A percentile compares a stretch with the other conserved stretches of the same genome.
Evolutionary conservation across 2,329 filamentous ascomycete genomes (phyloP).

Genomic region (Cercospora berteroae): DNA sequence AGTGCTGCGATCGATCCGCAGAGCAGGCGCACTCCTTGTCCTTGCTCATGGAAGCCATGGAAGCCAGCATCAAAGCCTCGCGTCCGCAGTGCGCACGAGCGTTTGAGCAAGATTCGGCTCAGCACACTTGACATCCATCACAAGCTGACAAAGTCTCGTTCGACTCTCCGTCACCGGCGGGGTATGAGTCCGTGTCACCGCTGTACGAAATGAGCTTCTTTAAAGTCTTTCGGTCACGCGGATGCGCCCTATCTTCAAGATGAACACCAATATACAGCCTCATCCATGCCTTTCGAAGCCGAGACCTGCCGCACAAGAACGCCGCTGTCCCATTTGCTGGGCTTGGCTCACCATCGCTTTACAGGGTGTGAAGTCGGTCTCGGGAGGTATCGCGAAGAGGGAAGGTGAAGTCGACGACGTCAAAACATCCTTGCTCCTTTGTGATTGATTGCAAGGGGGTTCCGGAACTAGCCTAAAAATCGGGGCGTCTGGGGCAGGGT

Average conservation of each 20-base stretch:
- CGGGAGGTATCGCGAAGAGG: not conserved
- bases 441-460: not conserved
- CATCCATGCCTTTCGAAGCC: not conserved
- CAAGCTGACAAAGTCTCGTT: not conserved
- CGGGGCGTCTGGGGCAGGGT: not conserved
- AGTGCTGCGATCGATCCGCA: not conserved
- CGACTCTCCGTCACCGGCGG: not conserved
- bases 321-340: not conserved
- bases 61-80: not conserved
- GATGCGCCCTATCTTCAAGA: not conserved
- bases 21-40: not conserved
- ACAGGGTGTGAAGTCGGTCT: not conserved
- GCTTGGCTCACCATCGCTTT: not conserved
- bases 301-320: not conserved
- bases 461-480: conserved; percentile 1
- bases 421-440: not conserved
- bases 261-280: not conserved
- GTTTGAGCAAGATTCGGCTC: not conserved
- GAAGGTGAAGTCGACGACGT: not conserved
- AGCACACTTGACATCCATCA: not conserved
- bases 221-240: not conserved
- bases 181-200: not conserved
- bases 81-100: not conserved
- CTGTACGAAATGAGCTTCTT: not conserved
- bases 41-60: not conserved